Evolutionary conservation across 257 asterid genomes (phyloP).

Genomic region (Echites panduratus): DNA sequence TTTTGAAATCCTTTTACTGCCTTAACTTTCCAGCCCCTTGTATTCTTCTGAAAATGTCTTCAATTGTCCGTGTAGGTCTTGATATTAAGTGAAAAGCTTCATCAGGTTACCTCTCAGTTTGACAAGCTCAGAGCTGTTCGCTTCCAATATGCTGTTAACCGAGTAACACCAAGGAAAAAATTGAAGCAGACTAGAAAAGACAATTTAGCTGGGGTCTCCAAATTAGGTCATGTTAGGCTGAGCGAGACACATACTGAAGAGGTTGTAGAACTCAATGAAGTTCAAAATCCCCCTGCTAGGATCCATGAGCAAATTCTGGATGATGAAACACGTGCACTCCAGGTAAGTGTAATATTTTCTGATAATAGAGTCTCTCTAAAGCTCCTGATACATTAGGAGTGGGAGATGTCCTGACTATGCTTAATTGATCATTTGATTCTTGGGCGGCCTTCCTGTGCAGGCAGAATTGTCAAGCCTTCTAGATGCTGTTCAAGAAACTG

Average conservation of each 20-base stretch:
- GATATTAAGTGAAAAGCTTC: conserved; percentile 87
- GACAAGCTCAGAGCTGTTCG: conserved; percentile 93
- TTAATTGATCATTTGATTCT: neutral
- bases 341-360: conserved; percentile 35
- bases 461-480: conserved; percentile 74
- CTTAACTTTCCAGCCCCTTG: neutral
- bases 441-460: conserved; percentile 29
- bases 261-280: conserved; percentile 37
- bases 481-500: conserved; percentile 86
- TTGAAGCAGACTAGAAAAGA: conserved; percentile 28
- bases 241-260: conserved; percentile 33
- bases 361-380: conserved; percentile 11
- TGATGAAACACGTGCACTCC: conserved; percentile 85
- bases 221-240: conserved; percentile 24
- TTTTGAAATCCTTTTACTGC: neutral
- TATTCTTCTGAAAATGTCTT: neutral
- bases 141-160: conserved; percentile 84
- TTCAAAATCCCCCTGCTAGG: conserved; percentile 45
- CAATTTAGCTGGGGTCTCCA: conserved; percentile 32
- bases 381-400: neutral
- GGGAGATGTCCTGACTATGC: neutral
- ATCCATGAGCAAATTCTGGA: conserved; percentile 75
- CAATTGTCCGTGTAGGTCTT: conserved; percentile 49
- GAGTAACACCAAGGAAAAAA: conserved; percentile 77
- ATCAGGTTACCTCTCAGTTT: conserved; percentile 75